Evolutionary conservation across 768 basidiomycete genomes (phyloP).

Genomic region (Russula griseocarnosa): DNA sequence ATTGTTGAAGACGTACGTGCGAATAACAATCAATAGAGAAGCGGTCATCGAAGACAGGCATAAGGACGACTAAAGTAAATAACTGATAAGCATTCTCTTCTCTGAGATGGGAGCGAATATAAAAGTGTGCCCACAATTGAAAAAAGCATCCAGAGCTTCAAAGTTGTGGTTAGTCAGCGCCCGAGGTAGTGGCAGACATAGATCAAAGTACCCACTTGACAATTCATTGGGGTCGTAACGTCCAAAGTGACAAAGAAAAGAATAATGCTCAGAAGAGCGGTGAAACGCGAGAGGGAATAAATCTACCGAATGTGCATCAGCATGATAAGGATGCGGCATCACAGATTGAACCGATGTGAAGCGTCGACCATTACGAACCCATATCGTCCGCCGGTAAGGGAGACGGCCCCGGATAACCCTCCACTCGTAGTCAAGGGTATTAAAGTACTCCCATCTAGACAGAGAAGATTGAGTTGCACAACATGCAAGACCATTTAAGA

Average conservation of each 20-base stretch:
- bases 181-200: background rate
- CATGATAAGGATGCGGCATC: background rate
- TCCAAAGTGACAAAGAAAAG: background rate
- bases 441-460: background rate
- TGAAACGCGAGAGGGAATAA: background rate
- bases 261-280: background rate
- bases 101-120: background rate
- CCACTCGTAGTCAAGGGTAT: background rate
- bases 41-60: background rate
- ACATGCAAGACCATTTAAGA: background rate
- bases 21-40: conserved; percentile 1
- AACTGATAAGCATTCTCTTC: background rate
- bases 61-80: background rate
- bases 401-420: background rate
- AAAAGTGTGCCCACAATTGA: background rate
- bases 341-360: background rate
- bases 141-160: background rate
- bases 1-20: conserved; percentile 5
- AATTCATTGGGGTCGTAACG: background rate
- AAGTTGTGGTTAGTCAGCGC: background rate
- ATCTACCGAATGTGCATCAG: background rate
- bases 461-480: background rate
- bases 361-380: background rate
- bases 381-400: conserved; percentile 4
- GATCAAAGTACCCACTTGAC: background rate